Conservation (phyloP, 2,329 filamentous ascomycete genomes). For the Canariomyces notabilis region DNA sequence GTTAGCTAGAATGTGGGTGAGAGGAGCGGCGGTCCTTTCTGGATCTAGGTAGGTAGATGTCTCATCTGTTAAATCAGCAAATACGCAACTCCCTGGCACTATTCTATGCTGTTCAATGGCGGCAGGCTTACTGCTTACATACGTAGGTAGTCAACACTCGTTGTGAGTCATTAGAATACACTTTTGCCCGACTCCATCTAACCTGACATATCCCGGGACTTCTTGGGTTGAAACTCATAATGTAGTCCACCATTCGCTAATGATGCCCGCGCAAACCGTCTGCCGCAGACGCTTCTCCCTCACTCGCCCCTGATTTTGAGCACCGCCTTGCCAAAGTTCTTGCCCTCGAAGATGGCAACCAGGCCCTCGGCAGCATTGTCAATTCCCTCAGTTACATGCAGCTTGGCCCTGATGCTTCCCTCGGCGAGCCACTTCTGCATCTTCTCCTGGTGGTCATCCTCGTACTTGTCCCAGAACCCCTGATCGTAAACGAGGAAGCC, state of each 20-base stretch:
- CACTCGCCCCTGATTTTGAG: slow-evolving; percentile 48
- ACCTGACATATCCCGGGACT: too few species aligned
- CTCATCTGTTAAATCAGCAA: too few species aligned
- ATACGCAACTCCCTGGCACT: too few species aligned
- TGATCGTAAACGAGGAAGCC: slow-evolving; percentile 70
- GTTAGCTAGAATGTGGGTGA: not conserved
- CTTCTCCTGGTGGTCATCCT: slow-evolving; percentile 67
- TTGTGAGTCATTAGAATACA: too few species aligned
- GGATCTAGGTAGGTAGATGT: too few species aligned
- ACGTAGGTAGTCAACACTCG: too few species aligned
- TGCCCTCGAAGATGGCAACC: slow-evolving; percentile 67
- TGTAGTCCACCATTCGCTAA: too few species aligned
- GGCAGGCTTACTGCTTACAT: too few species aligned
- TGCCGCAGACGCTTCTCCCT: not conserved
- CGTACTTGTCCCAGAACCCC: slow-evolving; percentile 62
- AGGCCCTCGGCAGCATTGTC: slow-evolving; percentile 71
- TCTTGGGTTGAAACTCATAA: not conserved
- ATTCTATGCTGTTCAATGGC: too few species aligned
- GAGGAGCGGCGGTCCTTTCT: not conserved
- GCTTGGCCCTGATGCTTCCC: slow-evolving; percentile 66
- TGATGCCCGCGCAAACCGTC: not conserved
- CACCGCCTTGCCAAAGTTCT: slow-evolving; percentile 84
- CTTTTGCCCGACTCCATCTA: too few species aligned
- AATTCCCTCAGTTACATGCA: slow-evolving; percentile 67
- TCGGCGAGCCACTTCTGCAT: slow-evolving; percentile 72